phyloP scores from a whole-genome alignment of 2,329 filamentous ascomycete genomes.

The Xylaria digitata region DNA sequence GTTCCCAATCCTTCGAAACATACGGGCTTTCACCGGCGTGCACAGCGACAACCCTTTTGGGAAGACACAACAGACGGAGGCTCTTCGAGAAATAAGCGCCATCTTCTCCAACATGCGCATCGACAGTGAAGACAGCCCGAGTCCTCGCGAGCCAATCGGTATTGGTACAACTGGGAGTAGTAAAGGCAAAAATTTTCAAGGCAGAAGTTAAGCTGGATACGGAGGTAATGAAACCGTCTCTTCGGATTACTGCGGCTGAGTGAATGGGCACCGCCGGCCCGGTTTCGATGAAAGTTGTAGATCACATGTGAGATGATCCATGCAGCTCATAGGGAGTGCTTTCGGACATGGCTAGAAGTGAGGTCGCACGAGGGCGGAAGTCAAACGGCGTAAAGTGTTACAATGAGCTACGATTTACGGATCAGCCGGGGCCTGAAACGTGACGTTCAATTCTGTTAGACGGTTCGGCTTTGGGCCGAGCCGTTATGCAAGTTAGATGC shows the following conservation, averaged over 20 bases:
- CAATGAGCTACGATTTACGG: conserved; percentile 38
- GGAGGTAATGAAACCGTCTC: conserved; percentile 5
- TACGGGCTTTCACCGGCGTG: conserved; percentile 85
- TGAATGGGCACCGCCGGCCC: conserved; percentile 11
- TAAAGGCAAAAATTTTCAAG: conserved; percentile 32
- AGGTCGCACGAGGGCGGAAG: conserved; percentile 6
- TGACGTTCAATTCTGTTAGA: conserved; percentile 44
- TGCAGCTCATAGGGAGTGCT: background rate
- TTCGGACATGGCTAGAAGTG: background rate
- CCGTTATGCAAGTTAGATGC: conserved; percentile 46
- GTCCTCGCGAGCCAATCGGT: conserved; percentile 33
- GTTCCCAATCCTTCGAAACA: conserved; percentile 76
- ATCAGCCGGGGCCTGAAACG: conserved; percentile 46
- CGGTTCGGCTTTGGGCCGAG: conserved; percentile 44
- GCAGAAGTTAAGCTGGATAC: conserved; percentile 21
- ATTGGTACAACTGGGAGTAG: conserved; percentile 31
- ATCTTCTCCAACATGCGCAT: conserved; percentile 75
- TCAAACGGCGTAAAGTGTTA: conserved; percentile 14
- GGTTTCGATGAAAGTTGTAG: conserved; percentile 12
- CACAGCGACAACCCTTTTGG: conserved; percentile 67
- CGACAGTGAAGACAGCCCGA: conserved; percentile 44
- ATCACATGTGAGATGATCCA: conserved; percentile 23
- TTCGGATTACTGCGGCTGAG: background rate
- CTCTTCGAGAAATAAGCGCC: conserved; percentile 78
- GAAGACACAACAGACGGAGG: conserved; percentile 68